These are phyloP conservation scores for Carex pumila DNA, from an alignment of 176 grass and related monocot genomes.

Conservation along the genomic window DNA sequence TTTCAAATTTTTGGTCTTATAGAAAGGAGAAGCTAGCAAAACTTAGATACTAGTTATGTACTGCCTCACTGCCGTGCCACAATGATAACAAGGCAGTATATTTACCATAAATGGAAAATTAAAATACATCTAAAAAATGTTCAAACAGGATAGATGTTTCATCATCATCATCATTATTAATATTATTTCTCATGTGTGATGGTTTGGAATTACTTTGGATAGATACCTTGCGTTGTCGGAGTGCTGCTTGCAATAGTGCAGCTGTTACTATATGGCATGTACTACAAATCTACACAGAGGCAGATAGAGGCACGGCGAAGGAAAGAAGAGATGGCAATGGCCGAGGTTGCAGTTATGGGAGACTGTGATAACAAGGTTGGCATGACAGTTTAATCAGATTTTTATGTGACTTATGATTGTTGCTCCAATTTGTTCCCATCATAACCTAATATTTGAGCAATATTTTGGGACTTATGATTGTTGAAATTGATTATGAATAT, in stretches of 20 bases:
- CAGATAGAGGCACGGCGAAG: constrained; percentile 54
- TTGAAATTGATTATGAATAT: too few species aligned
- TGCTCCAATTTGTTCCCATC: too few species aligned
- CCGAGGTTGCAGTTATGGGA: constrained; percentile 37
- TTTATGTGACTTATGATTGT: neutral
- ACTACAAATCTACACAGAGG: constrained; percentile 79
- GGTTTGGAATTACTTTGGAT: neutral
- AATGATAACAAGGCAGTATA: neutral
- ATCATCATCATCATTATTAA: too few species aligned
- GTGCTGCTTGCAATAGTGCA: constrained; percentile 57
- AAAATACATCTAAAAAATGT: neutral
- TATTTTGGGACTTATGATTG: too few species aligned
- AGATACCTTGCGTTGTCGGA: constrained; percentile 69
- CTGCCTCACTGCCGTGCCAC: neutral
- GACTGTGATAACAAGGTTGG: constrained; percentile 22
- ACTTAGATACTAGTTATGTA: neutral
- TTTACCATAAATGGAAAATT: neutral
- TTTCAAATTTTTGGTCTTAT: neutral
- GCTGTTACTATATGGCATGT: constrained; percentile 62
- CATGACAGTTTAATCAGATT: neutral
- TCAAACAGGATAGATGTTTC: neutral
- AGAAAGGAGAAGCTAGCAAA: neutral
- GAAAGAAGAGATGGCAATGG: constrained; percentile 50
- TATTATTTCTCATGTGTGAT: neutral
- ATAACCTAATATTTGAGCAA: too few species aligned